Base-by-base conservation (phyloP, 176 grass and related monocot genomes). In the Zea luxurians region DNA sequence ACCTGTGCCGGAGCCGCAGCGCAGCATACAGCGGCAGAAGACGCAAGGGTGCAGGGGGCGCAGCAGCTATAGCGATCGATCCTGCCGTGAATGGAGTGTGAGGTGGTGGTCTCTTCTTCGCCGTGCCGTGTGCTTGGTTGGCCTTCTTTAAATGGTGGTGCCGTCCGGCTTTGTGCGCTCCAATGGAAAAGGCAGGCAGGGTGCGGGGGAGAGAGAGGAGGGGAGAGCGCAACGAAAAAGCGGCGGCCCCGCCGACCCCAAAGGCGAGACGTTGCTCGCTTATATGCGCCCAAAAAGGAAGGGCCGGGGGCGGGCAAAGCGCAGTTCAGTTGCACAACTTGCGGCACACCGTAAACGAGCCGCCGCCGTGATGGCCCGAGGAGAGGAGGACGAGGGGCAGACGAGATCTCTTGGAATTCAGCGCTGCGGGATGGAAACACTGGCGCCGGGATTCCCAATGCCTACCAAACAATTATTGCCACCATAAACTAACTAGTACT, bases 401-500 rank as follows among this genome's bases (percentile, higher is more conserved):
- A 35, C 17, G 75, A 86, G 88, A 81, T 89, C 86, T 89, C 87
- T 84, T 64, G 76, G 80, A 87, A 93, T 93, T 90, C 90, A 87
- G 85, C 62, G 73, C 72, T 71, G 10, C 72, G 27, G 48, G 78
- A 85, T 77, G 78, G 88, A 87, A 66, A 70, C 11, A 66, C 48
- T 80, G 68, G 59, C 74, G 12, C 41, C 59, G 72, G 75, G 87
- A 78, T 89, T 85, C 87, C 87, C 82, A 81, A 82, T 79, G 75
- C 36, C 65, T 58, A 41, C 82, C 82, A 62, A 49, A 82, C 67
- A 85, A 85, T 78, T 55, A 89, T 85, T 85, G 82, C 70, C 75
- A 79, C 63, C 63, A 68, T 68, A 68, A 88, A 71, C 40, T 64
- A 27, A 77, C 12, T 52, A 27, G 27, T 27, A 47, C 16, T 58